Percentiles rank a stretch among this genome's conserved stretches.
These are phyloP conservation scores for Lactifluus volemus DNA, from an alignment of 768 basidiomycete genomes.

Conservation along the genomic window DNA sequence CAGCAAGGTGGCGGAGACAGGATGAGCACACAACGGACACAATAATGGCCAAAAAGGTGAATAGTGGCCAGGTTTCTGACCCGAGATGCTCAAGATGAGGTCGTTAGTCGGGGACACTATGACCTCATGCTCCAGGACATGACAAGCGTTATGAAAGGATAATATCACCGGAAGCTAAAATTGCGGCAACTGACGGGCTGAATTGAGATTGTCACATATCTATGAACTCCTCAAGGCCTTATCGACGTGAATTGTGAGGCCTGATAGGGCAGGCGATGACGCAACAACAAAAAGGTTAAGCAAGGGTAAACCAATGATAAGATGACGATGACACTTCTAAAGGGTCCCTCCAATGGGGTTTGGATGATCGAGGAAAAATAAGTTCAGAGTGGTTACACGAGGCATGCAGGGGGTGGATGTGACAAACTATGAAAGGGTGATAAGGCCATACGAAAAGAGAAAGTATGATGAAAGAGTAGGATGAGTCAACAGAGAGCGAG, in stretches of 20 bases:
- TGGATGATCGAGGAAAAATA: constrained; percentile 10
- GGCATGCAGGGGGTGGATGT: background rate
- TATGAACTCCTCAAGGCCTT: constrained; percentile 9
- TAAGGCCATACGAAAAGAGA: background rate
- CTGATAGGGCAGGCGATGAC: constrained; percentile 14
- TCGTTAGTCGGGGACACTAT: background rate
- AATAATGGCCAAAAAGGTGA: constrained; percentile 5
- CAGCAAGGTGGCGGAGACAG: background rate
- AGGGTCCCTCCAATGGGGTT: constrained; percentile 2
- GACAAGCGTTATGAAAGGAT: constrained; percentile 1
- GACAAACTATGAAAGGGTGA: background rate
- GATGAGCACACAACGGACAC: background rate
- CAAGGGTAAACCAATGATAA: constrained; percentile 4
- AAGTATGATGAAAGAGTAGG: background rate
- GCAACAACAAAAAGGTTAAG: constrained; percentile 8
- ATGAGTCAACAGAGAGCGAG: background rate
- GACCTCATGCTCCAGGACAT: constrained; percentile 9
- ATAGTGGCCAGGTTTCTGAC: background rate
- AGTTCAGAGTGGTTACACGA: constrained; percentile 2
- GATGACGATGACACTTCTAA: constrained; percentile 2
- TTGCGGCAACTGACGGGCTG: background rate
- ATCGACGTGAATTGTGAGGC: constrained; percentile 5
- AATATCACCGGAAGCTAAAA: constrained; percentile 3
- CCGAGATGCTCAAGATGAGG: constrained; percentile 4
- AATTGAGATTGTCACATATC: background rate